These are phyloP conservation scores for Hypomyces rosellus DNA, from an alignment of 2,329 filamentous ascomycete genomes.

Conservation along the genomic window DNA sequence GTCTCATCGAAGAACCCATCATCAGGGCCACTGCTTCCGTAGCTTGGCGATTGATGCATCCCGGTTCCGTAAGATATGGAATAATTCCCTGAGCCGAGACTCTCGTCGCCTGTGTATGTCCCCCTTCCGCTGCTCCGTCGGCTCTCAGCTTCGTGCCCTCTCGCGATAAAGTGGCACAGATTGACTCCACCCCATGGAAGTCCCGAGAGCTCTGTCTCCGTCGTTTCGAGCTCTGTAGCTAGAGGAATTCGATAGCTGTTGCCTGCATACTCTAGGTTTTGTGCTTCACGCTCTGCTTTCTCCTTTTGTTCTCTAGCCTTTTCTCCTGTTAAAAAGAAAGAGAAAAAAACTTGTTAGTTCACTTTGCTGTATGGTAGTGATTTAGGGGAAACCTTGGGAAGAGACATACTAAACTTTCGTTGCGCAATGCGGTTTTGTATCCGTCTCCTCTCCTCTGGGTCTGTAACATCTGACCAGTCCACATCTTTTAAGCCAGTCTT, in stretches of 20 bases:
- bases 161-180: constrained; percentile 47
- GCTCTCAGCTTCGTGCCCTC: constrained; percentile 45
- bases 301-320: constrained; percentile 64
- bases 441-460: constrained; percentile 64
- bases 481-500: constrained; percentile 43
- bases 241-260: constrained; percentile 58
- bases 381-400: background rate
- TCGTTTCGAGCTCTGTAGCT: constrained; percentile 45
- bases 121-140: constrained; percentile 35
- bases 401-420: constrained; percentile 62
- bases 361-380: background rate
- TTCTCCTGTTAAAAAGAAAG: constrained; percentile 48
- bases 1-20: constrained; percentile 27
- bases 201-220: constrained; percentile 50
- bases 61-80: constrained; percentile 17
- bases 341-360: background rate
- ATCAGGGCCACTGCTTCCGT: constrained; percentile 27
- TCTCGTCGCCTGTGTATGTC: constrained; percentile 31
- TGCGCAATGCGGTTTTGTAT: constrained; percentile 74
- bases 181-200: constrained; percentile 67
- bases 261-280: constrained; percentile 58
- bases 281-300: constrained; percentile 53
- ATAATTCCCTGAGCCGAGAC: constrained; percentile 24
- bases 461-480: constrained; percentile 64
- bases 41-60: constrained; percentile 24